Percentiles rank a stretch among this genome's conserved stretches.
phyloP scores from a whole-genome alignment of 192 early-diverging fungal species.

The Chytriomyces sp. region DNA sequence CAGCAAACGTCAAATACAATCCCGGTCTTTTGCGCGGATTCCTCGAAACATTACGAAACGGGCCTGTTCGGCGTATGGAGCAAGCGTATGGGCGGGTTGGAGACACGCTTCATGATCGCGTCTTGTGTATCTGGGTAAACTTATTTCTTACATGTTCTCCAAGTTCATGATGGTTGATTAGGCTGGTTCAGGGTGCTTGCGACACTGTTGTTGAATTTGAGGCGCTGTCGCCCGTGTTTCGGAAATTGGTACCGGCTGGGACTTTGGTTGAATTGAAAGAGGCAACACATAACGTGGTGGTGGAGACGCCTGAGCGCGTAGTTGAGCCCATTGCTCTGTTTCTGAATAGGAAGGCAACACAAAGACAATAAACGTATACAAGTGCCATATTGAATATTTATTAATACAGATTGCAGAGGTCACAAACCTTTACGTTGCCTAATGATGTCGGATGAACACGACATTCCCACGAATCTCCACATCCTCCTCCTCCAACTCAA shows the following conservation, averaged over 20 bases:
- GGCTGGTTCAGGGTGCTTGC: background rate
- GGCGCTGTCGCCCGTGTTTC: constrained; percentile 1
- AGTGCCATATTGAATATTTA: no score
- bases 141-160: no score
- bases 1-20: background rate
- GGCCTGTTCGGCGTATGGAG: constrained; percentile 11
- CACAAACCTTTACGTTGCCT: no score
- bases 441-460: no score
- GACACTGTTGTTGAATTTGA: constrained; percentile 5
- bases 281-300: background rate
- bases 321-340: no score
- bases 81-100: background rate
- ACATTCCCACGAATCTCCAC: no score
- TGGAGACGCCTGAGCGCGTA: no score
- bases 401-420: no score
- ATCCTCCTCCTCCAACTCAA: no score
- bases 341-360: no score
- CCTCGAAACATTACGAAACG: constrained; percentile 10
- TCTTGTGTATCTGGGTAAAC: constrained; percentile 18
- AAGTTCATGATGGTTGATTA: no score
- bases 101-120: background rate
- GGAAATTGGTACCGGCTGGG: background rate
- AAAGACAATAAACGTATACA: no score
- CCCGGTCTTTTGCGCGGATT: constrained; percentile 18
- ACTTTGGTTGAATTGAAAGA: constrained; percentile 7